Evolutionary conservation across 768 basidiomycete species (phyloP).

Genomic region (Lepiota brunneoincarnata): DNA sequence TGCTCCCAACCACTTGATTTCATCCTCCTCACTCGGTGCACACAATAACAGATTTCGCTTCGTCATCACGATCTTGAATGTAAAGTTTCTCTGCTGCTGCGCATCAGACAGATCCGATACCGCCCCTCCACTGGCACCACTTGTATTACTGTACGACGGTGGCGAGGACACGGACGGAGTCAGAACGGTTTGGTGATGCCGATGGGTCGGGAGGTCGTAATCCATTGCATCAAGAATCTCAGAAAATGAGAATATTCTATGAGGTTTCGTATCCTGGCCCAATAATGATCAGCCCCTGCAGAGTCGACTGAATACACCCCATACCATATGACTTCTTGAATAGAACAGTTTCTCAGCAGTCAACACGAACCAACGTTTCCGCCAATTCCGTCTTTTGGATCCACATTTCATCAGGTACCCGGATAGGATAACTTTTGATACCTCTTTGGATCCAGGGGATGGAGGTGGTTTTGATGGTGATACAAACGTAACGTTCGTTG

Average conservation of each 20-base stretch:
- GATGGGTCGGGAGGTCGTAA: conserved; percentile 62
- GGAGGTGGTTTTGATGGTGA: conserved; percentile 27
- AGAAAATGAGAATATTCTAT: conserved; percentile 80
- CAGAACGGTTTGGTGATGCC: conserved; percentile 39
- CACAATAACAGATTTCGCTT: conserved; percentile 87
- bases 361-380: conserved; percentile 97
- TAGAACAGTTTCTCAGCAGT: conserved; percentile 86
- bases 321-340: conserved; percentile 92
- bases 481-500: conserved; percentile 13
- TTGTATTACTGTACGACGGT: conserved; percentile 8
- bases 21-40: conserved; percentile 95
- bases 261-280: conserved; percentile 81
- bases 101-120: conserved; percentile 20
- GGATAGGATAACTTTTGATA: conserved; percentile 76
- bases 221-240: conserved; percentile 93
- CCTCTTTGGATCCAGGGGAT: conserved; percentile 40
- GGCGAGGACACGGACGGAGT: conserved; percentile 33
- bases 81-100: conserved; percentile 42
- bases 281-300: background rate
- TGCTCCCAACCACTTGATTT: conserved; percentile 97
- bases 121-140: conserved; percentile 25
- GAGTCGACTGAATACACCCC: conserved; percentile 22
- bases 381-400: conserved; percentile 89
- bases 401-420: conserved; percentile 98
- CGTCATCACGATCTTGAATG: conserved; percentile 96